Conservation (phyloP, 2,329 filamentous ascomycete genomes). For the Fusarium beomiforme region DNA sequence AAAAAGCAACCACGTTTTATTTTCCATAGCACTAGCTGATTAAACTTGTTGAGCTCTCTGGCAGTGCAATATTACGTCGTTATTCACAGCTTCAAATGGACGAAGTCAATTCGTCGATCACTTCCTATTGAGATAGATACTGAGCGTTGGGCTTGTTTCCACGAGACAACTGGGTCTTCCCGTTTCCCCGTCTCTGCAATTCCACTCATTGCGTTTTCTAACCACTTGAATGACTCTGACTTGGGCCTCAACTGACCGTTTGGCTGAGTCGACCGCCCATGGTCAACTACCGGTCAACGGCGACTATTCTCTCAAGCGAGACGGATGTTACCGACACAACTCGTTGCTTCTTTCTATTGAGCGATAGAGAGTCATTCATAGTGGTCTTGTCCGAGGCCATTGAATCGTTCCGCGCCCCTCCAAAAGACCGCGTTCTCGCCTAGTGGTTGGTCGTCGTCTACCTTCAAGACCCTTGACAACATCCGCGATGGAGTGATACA, state of each 20-base stretch:
- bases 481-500: slow-evolving; percentile 17
- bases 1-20: slow-evolving; percentile 4
- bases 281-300: slow-evolving; percentile 2
- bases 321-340: slow-evolving; percentile 15
- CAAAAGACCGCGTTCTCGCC: not conserved
- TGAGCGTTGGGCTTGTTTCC: slow-evolving; percentile 21
- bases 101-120: slow-evolving; percentile 30
- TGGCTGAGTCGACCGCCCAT: slow-evolving; percentile 28
- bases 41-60: slow-evolving; percentile 11
- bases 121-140: slow-evolving; percentile 29
- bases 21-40: slow-evolving; percentile 18
- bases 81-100: slow-evolving; percentile 7
- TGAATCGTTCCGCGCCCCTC: slow-evolving; percentile 7
- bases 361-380: slow-evolving; percentile 13
- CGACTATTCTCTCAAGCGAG: slow-evolving; percentile 24
- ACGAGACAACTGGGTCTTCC: slow-evolving; percentile 28
- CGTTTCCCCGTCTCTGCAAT: slow-evolving; percentile 25
- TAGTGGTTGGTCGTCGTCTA: not conserved
- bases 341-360: not conserved
- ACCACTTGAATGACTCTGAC: slow-evolving; percentile 9
- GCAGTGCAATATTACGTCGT: slow-evolving; percentile 40
- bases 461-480: slow-evolving; percentile 10
- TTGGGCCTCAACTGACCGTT: slow-evolving; percentile 28
- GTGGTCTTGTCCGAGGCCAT: not conserved
- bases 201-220: slow-evolving; percentile 14